Evolutionary conservation across 148 eudicot species (phyloP).

Genomic region (Amaranthus palmeri): DNA sequence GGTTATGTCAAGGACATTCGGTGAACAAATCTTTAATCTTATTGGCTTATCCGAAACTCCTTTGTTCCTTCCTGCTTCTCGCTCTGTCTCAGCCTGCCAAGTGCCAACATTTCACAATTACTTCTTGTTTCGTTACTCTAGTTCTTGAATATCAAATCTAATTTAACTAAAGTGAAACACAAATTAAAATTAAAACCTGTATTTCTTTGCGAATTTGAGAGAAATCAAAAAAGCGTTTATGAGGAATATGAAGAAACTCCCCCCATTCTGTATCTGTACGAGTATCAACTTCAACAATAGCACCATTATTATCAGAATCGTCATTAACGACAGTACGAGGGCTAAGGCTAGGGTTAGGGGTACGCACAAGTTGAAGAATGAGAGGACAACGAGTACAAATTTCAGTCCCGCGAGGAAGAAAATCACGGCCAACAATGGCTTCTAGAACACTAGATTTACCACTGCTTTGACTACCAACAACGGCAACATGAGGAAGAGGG

Average conservation of each 20-base stretch:
- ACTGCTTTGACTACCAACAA: constrained; percentile 64
- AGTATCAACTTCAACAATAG: background rate
- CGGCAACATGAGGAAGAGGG: constrained; percentile 57
- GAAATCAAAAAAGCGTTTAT: constrained; percentile 25
- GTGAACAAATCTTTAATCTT: constrained; percentile 64
- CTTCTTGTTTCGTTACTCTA: too few relatives aligned
- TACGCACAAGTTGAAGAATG: constrained; percentile 25
- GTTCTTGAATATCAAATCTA: background rate
- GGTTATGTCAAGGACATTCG: constrained; percentile 73
- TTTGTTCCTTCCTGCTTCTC: constrained; percentile 66
- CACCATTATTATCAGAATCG: constrained; percentile 4
- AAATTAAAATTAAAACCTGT: constrained; percentile 18
- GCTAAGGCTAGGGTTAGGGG: background rate
- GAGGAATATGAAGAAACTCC: constrained; percentile 33
- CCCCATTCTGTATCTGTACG: constrained; percentile 31
- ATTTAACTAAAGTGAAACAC: constrained; percentile 11
- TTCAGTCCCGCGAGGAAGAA: constrained; percentile 46
- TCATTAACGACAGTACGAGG: background rate
- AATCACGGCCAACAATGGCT: constrained; percentile 66
- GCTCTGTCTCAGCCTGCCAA: constrained; percentile 58
- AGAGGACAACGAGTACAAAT: constrained; percentile 39
- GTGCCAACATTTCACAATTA: too few relatives aligned
- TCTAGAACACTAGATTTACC: constrained; percentile 66
- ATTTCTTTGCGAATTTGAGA: constrained; percentile 29
- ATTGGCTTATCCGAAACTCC: constrained; percentile 71